Conservation (phyloP, 495 filamentous ascomycete species). For the Annulohypoxylon stygium region DNA sequence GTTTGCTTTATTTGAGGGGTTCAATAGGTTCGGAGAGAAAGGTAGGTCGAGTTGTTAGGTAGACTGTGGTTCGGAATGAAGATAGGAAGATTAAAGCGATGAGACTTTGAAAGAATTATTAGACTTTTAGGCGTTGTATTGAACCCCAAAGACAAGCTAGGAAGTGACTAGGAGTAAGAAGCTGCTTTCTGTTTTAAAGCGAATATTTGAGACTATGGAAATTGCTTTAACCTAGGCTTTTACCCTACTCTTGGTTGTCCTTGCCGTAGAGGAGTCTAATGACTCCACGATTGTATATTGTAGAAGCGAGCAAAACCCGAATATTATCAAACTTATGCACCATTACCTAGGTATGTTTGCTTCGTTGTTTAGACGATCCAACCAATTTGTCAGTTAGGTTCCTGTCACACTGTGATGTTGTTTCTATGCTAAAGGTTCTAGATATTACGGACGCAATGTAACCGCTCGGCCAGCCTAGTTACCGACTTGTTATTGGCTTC, state of each 20-base stretch:
- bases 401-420: conserved; percentile 3
- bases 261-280: not conserved
- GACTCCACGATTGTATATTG: not conserved
- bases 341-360: conserved; percentile 1
- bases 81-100: too few relatives aligned
- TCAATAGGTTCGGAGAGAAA: not conserved
- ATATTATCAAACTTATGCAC: not conserved
- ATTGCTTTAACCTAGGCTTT: too few relatives aligned
- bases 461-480: not conserved
- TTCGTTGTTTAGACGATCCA: not conserved
- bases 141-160: too few relatives aligned
- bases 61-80: not conserved
- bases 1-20: not conserved
- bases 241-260: not conserved
- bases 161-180: too few relatives aligned
- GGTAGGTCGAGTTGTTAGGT: not conserved
- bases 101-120: not conserved
- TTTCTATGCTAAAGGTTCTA: not conserved
- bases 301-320: not conserved
- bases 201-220: too few relatives aligned
- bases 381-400: not conserved
- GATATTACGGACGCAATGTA: not conserved
- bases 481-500: not conserved
- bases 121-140: not conserved
- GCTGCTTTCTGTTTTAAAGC: too few relatives aligned